Conservation (phyloP, 2,329 filamentous ascomycete genomes). For the Diaporthe ampelina region DNA sequence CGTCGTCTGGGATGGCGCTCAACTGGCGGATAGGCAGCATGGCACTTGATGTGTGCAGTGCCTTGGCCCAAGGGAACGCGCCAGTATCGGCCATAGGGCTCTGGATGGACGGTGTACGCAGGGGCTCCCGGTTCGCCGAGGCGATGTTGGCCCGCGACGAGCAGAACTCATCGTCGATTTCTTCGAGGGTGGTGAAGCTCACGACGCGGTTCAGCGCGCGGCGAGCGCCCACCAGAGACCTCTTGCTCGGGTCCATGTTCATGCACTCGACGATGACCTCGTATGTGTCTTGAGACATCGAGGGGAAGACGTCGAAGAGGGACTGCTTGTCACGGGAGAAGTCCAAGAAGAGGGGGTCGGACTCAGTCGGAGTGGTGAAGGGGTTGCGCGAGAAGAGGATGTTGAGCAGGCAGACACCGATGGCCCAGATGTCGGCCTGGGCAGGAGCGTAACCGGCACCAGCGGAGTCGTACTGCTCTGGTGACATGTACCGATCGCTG, state of each 20-base stretch:
- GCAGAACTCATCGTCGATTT: conserved; percentile 94
- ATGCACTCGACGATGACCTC: conserved; percentile 93
- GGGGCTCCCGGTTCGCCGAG: conserved; percentile 92
- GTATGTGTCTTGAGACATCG: conserved; percentile 98
- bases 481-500: conserved; percentile 99
- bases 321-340: conserved; percentile 95
- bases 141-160: conserved; percentile 81
- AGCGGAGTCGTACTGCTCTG: conserved; percentile 94
- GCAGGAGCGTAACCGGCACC: conserved; percentile 91
- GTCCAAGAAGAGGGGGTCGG: conserved; percentile 93
- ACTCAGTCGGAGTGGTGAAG: conserved; percentile 89
- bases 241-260: conserved; percentile 90
- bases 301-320: conserved; percentile 97
- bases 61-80: conserved; percentile 96
- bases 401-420: conserved; percentile 96
- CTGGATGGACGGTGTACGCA: conserved; percentile 94
- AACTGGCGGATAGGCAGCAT: conserved; percentile 83
- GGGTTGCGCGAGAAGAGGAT: conserved; percentile 97
- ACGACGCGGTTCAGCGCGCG: conserved; percentile 84
- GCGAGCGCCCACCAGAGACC: conserved; percentile 83
- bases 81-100: conserved; percentile 85
- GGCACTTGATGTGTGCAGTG: conserved; percentile 79
- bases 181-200: conserved; percentile 94
- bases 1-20: conserved; percentile 86
- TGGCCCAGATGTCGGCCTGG: conserved; percentile 95